Evolutionary conservation across 352 stramenopile species (phyloP).

Genomic region (Phytophthora sansomeana): DNA sequence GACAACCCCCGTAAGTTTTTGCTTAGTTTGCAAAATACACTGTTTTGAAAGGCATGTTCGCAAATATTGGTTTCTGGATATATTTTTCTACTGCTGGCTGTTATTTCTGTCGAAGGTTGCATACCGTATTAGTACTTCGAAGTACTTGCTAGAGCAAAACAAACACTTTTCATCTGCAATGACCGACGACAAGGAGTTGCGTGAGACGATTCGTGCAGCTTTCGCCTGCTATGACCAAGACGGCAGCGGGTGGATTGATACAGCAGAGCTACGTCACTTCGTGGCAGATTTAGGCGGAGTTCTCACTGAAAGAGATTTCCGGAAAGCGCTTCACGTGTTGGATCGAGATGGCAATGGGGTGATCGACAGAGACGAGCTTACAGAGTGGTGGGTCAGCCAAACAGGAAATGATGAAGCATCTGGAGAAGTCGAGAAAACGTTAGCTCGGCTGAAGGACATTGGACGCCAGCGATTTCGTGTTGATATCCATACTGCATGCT

Average conservation of each 20-base stretch:
- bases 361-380: conserved; percentile 65
- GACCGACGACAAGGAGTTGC: conserved; percentile 44
- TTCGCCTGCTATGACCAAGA: conserved; percentile 74
- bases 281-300: conserved; percentile 67
- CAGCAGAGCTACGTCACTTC: conserved; percentile 52
- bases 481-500: too few relatives aligned
- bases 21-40: too few relatives aligned
- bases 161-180: too few relatives aligned
- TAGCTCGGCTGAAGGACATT: conserved; percentile 50
- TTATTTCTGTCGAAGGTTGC: neutral
- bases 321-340: too few relatives aligned
- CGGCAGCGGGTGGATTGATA: conserved; percentile 60
- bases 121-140: neutral
- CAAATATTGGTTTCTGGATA: too few relatives aligned
- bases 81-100: neutral
- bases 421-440: too few relatives aligned
- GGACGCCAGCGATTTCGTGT: too few relatives aligned
- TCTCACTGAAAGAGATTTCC: conserved; percentile 55
- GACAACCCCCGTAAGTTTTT: too few relatives aligned
- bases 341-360: conserved; percentile 61
- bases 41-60: too few relatives aligned
- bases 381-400: too few relatives aligned
- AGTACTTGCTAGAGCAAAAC: neutral
- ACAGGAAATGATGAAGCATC: too few relatives aligned
- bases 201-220: conserved; percentile 58